Conservation (phyloP, 2,329 filamentous ascomycete species). For the Neofusicoccum umdonicola region DNA sequence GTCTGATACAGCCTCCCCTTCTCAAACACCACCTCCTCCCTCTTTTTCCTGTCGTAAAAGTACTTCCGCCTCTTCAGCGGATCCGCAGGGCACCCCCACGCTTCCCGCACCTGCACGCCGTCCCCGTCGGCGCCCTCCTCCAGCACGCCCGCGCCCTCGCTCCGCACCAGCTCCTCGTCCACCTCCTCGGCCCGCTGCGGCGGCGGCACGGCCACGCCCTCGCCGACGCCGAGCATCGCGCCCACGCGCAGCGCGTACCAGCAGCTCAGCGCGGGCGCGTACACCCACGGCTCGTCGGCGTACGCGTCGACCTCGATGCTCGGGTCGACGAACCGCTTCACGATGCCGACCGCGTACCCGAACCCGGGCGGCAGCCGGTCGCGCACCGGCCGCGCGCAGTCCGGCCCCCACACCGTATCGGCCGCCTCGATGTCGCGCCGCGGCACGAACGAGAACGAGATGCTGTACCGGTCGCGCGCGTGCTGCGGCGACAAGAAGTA, state of each 20-base stretch:
- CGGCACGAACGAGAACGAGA: conserved; percentile 38
- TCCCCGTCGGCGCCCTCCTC: conserved; percentile 43
- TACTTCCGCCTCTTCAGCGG: conserved; percentile 46
- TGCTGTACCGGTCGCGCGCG: conserved; percentile 34
- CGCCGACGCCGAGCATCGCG: conserved; percentile 18
- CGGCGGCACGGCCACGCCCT: neutral
- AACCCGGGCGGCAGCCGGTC: conserved; percentile 39
- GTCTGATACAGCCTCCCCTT: conserved; percentile 44
- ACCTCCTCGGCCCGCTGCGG: conserved; percentile 26
- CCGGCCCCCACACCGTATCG: conserved; percentile 36
- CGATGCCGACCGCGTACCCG: conserved; percentile 36
- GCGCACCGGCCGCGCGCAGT: conserved; percentile 36
- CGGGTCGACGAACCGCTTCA: conserved; percentile 35
- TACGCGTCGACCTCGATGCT: conserved; percentile 38
- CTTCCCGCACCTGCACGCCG: conserved; percentile 32
- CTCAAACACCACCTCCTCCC: conserved; percentile 41
- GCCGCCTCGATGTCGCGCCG: conserved; percentile 30
- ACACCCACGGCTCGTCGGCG: conserved; percentile 36
- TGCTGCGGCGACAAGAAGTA: conserved; percentile 36
- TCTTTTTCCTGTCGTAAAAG: conserved; percentile 29
- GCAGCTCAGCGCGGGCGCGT: conserved; percentile 35
- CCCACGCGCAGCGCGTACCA: conserved; percentile 35
- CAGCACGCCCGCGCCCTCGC: conserved; percentile 23
- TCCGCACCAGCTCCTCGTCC: neutral
- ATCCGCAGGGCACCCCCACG: conserved; percentile 35